Percentiles rank a stretch among this genome's conserved stretches.
Evolutionary conservation across 1,284 basidiomycete genomes (phyloP).

Genomic region (Ceratobasidium sp.): DNA sequence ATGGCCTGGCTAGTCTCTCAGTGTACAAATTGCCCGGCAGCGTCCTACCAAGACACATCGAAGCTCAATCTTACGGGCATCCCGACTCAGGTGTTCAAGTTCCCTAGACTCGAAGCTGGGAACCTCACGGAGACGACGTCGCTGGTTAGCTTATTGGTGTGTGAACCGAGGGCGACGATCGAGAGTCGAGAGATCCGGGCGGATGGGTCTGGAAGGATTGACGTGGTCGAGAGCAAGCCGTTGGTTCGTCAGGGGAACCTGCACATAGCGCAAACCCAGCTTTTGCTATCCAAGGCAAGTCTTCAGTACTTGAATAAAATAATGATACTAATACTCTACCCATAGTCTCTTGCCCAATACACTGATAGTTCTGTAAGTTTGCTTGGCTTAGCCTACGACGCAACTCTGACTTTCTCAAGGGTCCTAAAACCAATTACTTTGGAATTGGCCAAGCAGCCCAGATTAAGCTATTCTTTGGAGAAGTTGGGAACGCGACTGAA

Average conservation of each 20-base stretch:
- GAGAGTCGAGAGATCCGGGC: constrained; percentile 34
- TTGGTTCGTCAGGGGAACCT: constrained; percentile 25
- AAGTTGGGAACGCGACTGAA: constrained; percentile 12
- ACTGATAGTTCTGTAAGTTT: neutral
- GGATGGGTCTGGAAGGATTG: constrained; percentile 23
- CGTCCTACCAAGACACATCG: neutral
- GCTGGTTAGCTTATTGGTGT: constrained; percentile 18
- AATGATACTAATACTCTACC: too few species aligned
- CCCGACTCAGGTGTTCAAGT: constrained; percentile 6
- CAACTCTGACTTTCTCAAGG: neutral
- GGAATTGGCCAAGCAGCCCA: constrained; percentile 15
- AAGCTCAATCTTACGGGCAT: constrained; percentile 13
- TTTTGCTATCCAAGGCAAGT: constrained; percentile 12
- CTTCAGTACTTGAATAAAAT: too few species aligned
- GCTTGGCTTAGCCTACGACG: too few species aligned
- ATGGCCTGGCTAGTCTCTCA: constrained; percentile 32
- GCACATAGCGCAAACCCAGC: constrained; percentile 3
- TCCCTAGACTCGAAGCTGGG: neutral
- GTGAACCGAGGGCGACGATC: constrained; percentile 11
- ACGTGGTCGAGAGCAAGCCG: constrained; percentile 13
- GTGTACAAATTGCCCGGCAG: neutral
- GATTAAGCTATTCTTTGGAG: constrained; percentile 21
- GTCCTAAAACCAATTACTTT: neutral
- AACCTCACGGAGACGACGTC: neutral
- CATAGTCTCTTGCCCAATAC: neutral